These are phyloP conservation scores for Trametes cinnabarina DNA, from an alignment of 768 basidiomycete species.

Conservation along the genomic window DNA sequence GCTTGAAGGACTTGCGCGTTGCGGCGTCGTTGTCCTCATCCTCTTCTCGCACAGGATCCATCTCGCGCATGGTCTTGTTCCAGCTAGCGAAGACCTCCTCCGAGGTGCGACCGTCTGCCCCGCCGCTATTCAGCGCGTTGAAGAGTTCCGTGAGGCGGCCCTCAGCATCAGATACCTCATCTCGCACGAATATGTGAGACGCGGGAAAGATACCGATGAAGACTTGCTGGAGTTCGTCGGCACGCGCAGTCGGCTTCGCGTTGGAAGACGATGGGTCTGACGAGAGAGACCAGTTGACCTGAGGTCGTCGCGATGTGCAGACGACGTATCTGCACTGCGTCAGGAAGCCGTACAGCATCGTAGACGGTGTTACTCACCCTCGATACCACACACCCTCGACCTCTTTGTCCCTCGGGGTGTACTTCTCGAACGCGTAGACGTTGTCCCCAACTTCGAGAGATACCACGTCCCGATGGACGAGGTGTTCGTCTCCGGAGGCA, in stretches of 20 bases:
- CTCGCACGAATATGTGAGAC: slow-evolving; percentile 82
- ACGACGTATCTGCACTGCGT: slow-evolving; percentile 69
- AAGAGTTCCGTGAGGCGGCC: slow-evolving; percentile 79
- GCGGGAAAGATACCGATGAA: slow-evolving; percentile 95
- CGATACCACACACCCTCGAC: slow-evolving; percentile 87
- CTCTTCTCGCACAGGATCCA: slow-evolving; percentile 64
- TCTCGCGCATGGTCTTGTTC: slow-evolving; percentile 20
- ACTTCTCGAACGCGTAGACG: slow-evolving; percentile 95
- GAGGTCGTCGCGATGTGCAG: slow-evolving; percentile 72
- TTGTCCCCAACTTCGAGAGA: slow-evolving; percentile 94
- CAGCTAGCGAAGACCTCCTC: slow-evolving; percentile 27
- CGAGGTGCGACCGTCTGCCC: slow-evolving; percentile 46
- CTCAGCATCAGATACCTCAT: slow-evolving; percentile 84
- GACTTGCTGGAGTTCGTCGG: slow-evolving; percentile 81
- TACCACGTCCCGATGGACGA: slow-evolving; percentile 71
- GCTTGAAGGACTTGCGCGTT: slow-evolving; percentile 62
- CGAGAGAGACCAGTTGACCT: slow-evolving; percentile 59
- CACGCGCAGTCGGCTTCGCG: slow-evolving; percentile 49
- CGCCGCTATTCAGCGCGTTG: slow-evolving; percentile 46
- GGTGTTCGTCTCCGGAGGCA: slow-evolving; percentile 56
- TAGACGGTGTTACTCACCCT: slow-evolving; percentile 59
- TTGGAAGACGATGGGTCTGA: slow-evolving; percentile 54
- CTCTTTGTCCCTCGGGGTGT: slow-evolving; percentile 69
- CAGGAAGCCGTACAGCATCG: background rate
- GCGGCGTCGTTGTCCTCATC: slow-evolving; percentile 53